Conservation (phyloP, 495 filamentous ascomycete species). For the Glonium stellatum region DNA sequence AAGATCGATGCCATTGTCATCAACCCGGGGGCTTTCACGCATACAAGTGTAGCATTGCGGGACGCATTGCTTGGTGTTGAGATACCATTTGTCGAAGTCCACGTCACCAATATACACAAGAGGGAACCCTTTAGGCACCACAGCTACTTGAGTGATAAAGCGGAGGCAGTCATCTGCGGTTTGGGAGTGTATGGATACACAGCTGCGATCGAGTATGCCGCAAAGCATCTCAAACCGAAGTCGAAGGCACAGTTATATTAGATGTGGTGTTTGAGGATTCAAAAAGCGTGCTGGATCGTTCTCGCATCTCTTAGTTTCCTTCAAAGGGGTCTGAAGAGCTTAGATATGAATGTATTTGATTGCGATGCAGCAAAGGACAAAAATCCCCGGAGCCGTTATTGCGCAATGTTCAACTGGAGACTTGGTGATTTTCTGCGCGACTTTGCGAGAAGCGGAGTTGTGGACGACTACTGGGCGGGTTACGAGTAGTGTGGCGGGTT, state of each 20-base stretch:
- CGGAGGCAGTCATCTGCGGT: slow-evolving; percentile 59
- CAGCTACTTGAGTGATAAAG: slow-evolving; percentile 65
- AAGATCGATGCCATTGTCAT: slow-evolving; percentile 57
- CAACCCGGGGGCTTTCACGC: slow-evolving; percentile 63
- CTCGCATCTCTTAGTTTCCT: no score
- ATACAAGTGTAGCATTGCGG: slow-evolving; percentile 60
- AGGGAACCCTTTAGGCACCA: slow-evolving; percentile 57
- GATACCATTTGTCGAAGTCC: slow-evolving; percentile 65
- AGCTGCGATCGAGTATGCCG: slow-evolving; percentile 59
- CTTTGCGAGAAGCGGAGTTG: no score
- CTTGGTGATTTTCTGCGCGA: no score
- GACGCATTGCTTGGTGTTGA: slow-evolving; percentile 58
- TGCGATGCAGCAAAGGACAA: no score
- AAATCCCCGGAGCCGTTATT: no score
- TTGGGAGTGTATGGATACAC: slow-evolving; percentile 63
- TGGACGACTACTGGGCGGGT: no score
- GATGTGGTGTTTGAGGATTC: background rate
- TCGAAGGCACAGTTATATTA: slow-evolving; percentile 27
- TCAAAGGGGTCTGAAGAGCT: no score
- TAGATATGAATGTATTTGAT: no score
- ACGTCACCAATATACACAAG: slow-evolving; percentile 62
- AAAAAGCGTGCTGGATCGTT: no score
- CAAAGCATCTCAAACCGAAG: slow-evolving; percentile 41
- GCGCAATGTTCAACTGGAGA: no score
- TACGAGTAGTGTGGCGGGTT: no score